Evolutionary conservation across 2,329 filamentous ascomycete species (phyloP), one percentile per base, ranked within the genome.

Genomic region (Elsinoe necatrix): DNA sequence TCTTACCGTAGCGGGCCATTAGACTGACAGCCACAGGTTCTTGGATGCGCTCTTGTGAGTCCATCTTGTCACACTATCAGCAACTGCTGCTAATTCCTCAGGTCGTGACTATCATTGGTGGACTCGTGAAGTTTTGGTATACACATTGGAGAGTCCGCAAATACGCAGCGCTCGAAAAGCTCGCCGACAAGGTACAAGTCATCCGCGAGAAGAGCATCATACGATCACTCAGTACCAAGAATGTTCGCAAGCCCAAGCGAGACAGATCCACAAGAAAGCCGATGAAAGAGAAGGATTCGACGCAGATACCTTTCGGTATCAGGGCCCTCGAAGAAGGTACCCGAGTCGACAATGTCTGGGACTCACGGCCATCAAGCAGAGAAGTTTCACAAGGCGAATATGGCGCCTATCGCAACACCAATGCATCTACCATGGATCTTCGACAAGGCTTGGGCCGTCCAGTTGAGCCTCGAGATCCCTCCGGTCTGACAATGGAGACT

Each of bases 261-360:
- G 20, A 48, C 14, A 4, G 41, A 47, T 56, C 54, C 5, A 34
- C 27, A 18, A 21, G 20, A n/a, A 54, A 63, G 37, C 63, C 67
- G 56, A 65, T 62, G 55, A 59, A 60, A 54, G 64, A 64, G 56
- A 63, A 66, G 66, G 54, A 57, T 57, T 57, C 12, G 48, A 75
- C 81, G 52, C 84, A 88, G 8, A 81, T 95, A 34, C 90, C 89
- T 0, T 96, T 96, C 65, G 91, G 92, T 18, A 82, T 93, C 55
- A 83, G 87, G 63, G 91, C 91, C 5, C 81, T 96, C 47, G 85
- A 95, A 68, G 86, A 81, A 63, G 90, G 90, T 4, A 77, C 95
- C 42, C 81, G 92, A 67, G 81, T 95, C 6, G 88, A 95, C 61
- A 91, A 89, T 3, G 90, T 96, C 52, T 78, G 74, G 73, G 56